Base-by-base conservation (phyloP, 129 eudicot species). In the Flaveria brownii region DNA sequence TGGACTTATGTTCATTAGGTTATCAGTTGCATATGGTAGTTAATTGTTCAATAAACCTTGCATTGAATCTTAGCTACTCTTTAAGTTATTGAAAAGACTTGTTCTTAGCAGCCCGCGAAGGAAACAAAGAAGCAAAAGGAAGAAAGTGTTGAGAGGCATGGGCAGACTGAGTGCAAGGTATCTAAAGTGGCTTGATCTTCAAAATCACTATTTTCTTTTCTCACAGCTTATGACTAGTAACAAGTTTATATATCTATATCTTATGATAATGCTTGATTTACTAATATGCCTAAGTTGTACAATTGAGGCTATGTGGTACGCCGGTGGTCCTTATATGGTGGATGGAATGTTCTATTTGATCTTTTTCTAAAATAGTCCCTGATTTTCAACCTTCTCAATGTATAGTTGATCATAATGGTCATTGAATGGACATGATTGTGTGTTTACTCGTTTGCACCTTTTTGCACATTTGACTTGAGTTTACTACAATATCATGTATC, bases 91-190 rank as follows among this genome's bases (percentile, higher is more conserved):
- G 66, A 25, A 10, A 23, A 5, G 20, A 6, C 12, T 55, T 18
- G 2, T 55, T 7, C 6, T 23, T 60, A 10, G 36, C 66, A 60
- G 66, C 66, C 36, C 11, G 0, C 36, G 0, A 60, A 60, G 36
- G 66, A 60, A 36, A 60, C 39, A 23, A 25, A 60, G 66, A 60
- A 10, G 66, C 36, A 60, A 60, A 60, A 22, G n/a, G 66, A 60
- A 25, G 41, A 60, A 25, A 25, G 12, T 5, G 17, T 10, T 7
- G 41, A 60, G 39, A 60, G n/a, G 66, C 66, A 6, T 60, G 39
- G 17, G 39, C 36, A 12, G 66, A 80, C 78, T 51, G 97, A 87
- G 59, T 89, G 96, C 97, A 89, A 89, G 97, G 97, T 92, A 77
- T 76, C 70, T 22, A 49, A 46, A 13, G 5, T 55, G 62, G 61